These are phyloP conservation scores for Salix exigua DNA, from an alignment of 345 rosid genomes.

Conservation along the genomic window DNA sequence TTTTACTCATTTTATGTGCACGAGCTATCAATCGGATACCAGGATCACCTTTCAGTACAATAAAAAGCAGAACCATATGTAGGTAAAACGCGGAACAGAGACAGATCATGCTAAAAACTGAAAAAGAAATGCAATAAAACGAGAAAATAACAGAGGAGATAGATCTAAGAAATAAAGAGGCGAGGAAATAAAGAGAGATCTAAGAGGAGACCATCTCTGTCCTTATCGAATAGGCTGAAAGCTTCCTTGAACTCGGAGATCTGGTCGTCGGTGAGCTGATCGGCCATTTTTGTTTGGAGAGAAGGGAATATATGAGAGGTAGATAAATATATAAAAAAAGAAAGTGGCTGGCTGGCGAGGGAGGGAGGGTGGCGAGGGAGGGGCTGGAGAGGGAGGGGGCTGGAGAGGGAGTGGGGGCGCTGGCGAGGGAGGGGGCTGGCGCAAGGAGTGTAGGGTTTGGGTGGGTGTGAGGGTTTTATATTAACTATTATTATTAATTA, in stretches of 20 bases:
- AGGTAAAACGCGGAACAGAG: neutral
- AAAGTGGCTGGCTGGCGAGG: no score
- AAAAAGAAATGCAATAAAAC: neutral
- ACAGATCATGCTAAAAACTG: neutral
- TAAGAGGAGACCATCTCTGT: slow-evolving; percentile 21
- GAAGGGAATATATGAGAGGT: neutral
- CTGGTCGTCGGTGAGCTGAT: slow-evolving; percentile 28
- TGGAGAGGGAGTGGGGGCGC: no score
- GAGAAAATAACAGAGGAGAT: neutral
- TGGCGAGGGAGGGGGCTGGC: no score
- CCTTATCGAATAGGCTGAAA: slow-evolving; percentile 27
- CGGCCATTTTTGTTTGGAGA: slow-evolving; percentile 9
- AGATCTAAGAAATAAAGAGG: neutral
- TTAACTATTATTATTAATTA: no score
- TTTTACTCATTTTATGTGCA: slow-evolving; percentile 92
- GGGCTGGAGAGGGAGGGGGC: no score
- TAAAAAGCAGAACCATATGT: no score
- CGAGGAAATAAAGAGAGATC: neutral
- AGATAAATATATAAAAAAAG: neutral
- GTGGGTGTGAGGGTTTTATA: no score
- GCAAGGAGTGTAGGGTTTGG: no score
- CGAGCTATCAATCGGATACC: slow-evolving; percentile 63
- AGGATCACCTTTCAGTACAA: slow-evolving; percentile 63
- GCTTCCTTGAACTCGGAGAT: slow-evolving; percentile 33
- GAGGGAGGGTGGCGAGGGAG: no score